phyloP scores from a whole-genome alignment of 1,284 basidiomycete genomes.

The Rugosomyces carneus region DNA sequence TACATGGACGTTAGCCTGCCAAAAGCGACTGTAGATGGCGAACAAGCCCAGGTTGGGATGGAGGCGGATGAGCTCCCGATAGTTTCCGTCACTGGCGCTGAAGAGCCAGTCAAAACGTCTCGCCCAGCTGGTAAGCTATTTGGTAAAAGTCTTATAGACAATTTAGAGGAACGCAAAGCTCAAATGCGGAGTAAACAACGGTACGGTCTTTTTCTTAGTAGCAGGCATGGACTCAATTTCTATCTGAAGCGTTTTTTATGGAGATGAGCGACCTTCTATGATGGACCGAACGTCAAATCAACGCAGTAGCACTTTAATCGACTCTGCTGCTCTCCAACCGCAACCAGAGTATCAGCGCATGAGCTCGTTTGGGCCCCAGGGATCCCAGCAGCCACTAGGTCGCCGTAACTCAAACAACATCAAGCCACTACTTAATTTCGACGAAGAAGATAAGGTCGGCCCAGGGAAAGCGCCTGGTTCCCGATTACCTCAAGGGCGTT shows the following conservation, averaged over 20 bases:
- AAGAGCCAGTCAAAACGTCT: slow-evolving; percentile 32
- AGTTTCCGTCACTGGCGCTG: slow-evolving; percentile 30
- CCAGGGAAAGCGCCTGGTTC: slow-evolving; percentile 22
- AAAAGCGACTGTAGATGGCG: slow-evolving; percentile 64
- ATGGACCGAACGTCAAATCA: slow-evolving; percentile 59
- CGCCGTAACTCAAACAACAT: slow-evolving; percentile 44
- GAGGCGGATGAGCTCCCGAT: slow-evolving; percentile 33
- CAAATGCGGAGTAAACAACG: slow-evolving; percentile 71
- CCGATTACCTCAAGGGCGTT: slow-evolving; percentile 41
- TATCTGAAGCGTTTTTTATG: slow-evolving; percentile 54
- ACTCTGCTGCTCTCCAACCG: slow-evolving; percentile 52
- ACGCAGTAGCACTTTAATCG: slow-evolving; percentile 64
- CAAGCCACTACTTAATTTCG: slow-evolving; percentile 58
- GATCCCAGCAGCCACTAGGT: slow-evolving; percentile 28
- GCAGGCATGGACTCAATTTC: background rate
- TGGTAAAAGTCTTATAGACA: slow-evolving; percentile 76
- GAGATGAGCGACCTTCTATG: slow-evolving; percentile 79
- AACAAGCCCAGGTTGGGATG: slow-evolving; percentile 53
- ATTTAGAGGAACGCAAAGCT: slow-evolving; percentile 68
- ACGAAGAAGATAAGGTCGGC: slow-evolving; percentile 37
- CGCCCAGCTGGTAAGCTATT: slow-evolving; percentile 72
- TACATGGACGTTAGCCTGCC: slow-evolving; percentile 56
- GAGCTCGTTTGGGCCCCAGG: slow-evolving; percentile 35
- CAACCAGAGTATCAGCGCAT: slow-evolving; percentile 40
- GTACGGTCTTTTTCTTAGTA: slow-evolving; percentile 32